Base-by-base conservation (phyloP, 1,284 basidiomycete genomes). In the Austroboletus rostrupii region DNA sequence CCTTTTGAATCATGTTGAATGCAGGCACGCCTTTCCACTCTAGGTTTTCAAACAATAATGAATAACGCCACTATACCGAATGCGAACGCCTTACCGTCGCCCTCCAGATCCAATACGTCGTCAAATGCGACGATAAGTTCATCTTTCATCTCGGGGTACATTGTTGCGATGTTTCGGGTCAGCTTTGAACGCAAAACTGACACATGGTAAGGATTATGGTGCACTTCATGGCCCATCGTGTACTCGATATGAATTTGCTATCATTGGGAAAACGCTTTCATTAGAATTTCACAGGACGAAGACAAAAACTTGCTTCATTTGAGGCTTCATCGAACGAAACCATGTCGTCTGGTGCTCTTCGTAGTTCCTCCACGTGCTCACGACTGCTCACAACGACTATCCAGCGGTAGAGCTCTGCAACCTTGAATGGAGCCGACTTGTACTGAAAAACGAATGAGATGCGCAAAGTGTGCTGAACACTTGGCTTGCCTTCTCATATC, bases 341-440 rank as follows among this genome's bases (percentile, higher is more conserved):
- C 4, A 61, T 54, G 14, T 73, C 69, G 17, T 73, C 73, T 0
- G 67, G 59, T 1, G 71, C 69, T 31, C 59, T 71, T 3, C 68
- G 60, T 12, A 79, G 42, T 38, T 80, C 76, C 3, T 75, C 71
- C 8, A 75, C 55, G n/a, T 69, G 54, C n/a, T 63, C 55, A 0
- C 53, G 61, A 5, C 61, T 69, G 26, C 58, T 69, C 1, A 76
- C 50, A 21, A 79, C 36, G 16, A 80, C 65, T 0, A 67, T 49
- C 77, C 76, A 79, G 33, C 58, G 55, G 23, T 62, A 61, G 2
- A 69, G 50, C 2, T 65, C 59, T 0, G 76, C 61, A 1, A 80
- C 53, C 50, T 73, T 77, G 67, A 77, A 79, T 3, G 65, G 57
- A 0, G 51, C 48, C 2, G 62, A 60, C 13, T 64, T 67, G 45